Base-by-base conservation (phyloP, 768 basidiomycete species). In the Coprinopsis cinerea region DNA sequence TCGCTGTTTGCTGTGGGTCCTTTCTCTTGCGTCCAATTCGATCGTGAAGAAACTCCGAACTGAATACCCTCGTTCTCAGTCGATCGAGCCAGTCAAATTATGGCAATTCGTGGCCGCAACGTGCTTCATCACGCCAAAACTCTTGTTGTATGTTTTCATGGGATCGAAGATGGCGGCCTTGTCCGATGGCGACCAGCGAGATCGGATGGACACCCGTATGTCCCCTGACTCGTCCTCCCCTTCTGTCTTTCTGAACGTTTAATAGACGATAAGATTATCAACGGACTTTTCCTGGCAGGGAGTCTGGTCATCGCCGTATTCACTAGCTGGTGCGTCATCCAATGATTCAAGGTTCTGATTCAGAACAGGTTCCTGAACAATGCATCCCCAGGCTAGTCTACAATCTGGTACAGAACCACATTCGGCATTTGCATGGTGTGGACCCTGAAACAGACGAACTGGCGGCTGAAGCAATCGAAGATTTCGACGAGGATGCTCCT, bases 41-140 rank as follows among this genome's bases (percentile, higher is more conserved):
- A 28, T 42, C 28, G 42, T 6, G 22, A 28, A 46, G 25, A 27
- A 32, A 25, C 44, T 37, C 39, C 27, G 25, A 18, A 39, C 35
- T 39, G 28, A 3, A 37, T 48, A 35, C 27, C 40, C 13, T 37
- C 11, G 46, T 28, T 48, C 48, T 32, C 49, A 88, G 78, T 85
- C 85, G 26, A 88, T 93, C 48, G 75, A 81, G 61, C 68, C 85
- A 4, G 88, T 92, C 13, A 69, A 79, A 3, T 60, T 92, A 2
- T 79, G 76, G 72, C 88, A 92, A 67, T 92, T 92, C 60, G 66
- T 80, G 41, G 59, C 82, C 6, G 91, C 91, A 4, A 92, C 88
- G 3, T 64, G 77, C 39, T 82, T 80, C 59, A 70, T 82, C 7
- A 78, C 82, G 37, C 90, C 91, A 20, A 91, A 83, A 60, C 67